phyloP scores from a whole-genome alignment of 176 grass and related monocot genomes.

The Areca catechu region DNA sequence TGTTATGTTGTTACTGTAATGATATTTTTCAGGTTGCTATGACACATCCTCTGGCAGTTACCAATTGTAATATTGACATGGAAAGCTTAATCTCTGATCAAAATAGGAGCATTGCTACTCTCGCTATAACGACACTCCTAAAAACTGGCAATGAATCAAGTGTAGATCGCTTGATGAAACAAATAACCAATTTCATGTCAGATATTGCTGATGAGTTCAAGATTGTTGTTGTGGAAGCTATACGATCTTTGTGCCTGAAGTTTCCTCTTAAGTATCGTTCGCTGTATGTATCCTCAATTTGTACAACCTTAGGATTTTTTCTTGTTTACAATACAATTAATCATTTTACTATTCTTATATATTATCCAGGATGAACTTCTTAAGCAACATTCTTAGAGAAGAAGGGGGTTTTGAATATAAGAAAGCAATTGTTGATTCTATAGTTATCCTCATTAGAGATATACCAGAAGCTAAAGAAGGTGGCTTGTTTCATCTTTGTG shows the following conservation, averaged over 20 bases:
- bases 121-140: slow-evolving; percentile 89
- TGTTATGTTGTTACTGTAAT: slow-evolving; percentile 14
- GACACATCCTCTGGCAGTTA: slow-evolving; percentile 90
- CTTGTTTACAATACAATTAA: too few relatives aligned
- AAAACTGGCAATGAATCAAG: slow-evolving; percentile 99
- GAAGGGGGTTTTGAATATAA: slow-evolving; percentile 99
- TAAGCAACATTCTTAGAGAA: slow-evolving; percentile 97
- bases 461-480: slow-evolving; percentile 98
- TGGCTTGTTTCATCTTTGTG: slow-evolving; percentile 95
- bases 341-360: not conserved
- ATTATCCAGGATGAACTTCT: slow-evolving; percentile 88
- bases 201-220: slow-evolving; percentile 99
- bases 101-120: slow-evolving; percentile 97
- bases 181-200: slow-evolving; percentile 98
- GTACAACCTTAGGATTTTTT: too few relatives aligned
- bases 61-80: slow-evolving; percentile 99
- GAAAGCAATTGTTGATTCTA: slow-evolving; percentile 97
- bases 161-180: slow-evolving; percentile 98
- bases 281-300: slow-evolving; percentile 41
- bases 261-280: slow-evolving; percentile 98
- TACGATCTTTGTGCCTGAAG: slow-evolving; percentile 94
- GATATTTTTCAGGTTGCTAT: slow-evolving; percentile 63
- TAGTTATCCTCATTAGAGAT: slow-evolving; percentile 93
- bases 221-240: slow-evolving; percentile 96
- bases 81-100: slow-evolving; percentile 99